phyloP scores from a whole-genome alignment of 371 early-diverging fungal genomes.

The Umbelopsis sp. region DNA sequence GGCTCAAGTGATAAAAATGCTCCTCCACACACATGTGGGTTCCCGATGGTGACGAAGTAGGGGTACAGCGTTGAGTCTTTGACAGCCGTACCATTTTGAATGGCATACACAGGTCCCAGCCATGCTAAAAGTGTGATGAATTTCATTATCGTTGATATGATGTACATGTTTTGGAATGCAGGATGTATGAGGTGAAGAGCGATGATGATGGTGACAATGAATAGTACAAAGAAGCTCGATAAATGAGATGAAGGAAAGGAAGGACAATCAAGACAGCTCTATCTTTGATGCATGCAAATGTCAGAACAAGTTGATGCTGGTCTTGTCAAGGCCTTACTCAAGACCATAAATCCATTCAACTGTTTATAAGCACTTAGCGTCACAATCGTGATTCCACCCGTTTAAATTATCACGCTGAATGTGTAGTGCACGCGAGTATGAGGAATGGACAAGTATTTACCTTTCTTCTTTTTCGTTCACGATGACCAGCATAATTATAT shows the following conservation, averaged over 20 bases:
- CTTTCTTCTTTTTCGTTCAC: neutral
- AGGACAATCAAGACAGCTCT: neutral
- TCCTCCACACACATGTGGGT: slow-evolving; percentile 56
- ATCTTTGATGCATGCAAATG: too few species aligned
- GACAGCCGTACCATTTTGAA: slow-evolving; percentile 38
- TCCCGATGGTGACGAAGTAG: slow-evolving; percentile 48
- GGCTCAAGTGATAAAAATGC: slow-evolving; percentile 45
- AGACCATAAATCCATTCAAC: neutral
- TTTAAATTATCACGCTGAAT: slow-evolving; percentile 11
- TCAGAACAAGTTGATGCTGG: too few species aligned
- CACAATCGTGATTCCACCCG: slow-evolving; percentile 9
- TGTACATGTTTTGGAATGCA: too few species aligned
- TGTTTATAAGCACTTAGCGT: neutral
- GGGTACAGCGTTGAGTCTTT: slow-evolving; percentile 36
- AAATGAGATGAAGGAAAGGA: neutral
- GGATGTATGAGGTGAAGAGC: neutral
- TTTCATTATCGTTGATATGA: neutral
- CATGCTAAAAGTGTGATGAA: neutral
- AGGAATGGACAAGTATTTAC: neutral
- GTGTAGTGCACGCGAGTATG: neutral
- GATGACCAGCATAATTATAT: neutral
- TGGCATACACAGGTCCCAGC: slow-evolving; percentile 18
- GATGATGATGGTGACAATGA: neutral
- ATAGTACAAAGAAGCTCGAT: neutral
- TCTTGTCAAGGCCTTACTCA: too few species aligned